phyloP scores from a whole-genome alignment of 2,329 filamentous ascomycete species.

The Simplicillium aogashimaense region DNA sequence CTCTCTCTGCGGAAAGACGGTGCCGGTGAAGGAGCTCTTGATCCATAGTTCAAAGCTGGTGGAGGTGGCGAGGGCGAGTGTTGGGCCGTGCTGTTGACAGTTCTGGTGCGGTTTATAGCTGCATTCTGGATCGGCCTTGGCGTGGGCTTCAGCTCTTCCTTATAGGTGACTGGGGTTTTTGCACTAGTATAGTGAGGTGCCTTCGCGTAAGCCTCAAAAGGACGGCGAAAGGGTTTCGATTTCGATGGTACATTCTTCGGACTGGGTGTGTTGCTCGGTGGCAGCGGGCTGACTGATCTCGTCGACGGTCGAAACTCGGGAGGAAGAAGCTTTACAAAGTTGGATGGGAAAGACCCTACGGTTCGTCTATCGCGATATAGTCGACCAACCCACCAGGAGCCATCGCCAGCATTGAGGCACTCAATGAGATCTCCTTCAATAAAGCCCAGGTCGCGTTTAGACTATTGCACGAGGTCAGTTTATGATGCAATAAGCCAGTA shows the following conservation, averaged over 20 bases:
- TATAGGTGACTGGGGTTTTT: constrained; percentile 49
- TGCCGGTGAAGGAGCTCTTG: constrained; percentile 18
- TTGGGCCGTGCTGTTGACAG: constrained; percentile 1
- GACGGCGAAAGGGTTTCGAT: constrained; percentile 54
- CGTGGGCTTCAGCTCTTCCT: constrained; percentile 27
- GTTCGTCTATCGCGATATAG: constrained; percentile 82
- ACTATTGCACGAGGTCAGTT: constrained; percentile 31
- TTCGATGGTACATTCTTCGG: constrained; percentile 36
- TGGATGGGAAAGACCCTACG: constrained; percentile 89
- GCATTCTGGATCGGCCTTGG: constrained; percentile 11
- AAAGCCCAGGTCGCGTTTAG: constrained; percentile 89
- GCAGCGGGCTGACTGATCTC: constrained; percentile 50
- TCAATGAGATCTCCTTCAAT: constrained; percentile 97
- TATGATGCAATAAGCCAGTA: background rate
- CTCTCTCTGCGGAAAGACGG: constrained; percentile 17
- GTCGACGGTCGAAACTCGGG: constrained; percentile 69
- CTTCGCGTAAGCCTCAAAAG: constrained; percentile 57
- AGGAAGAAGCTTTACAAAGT: constrained; percentile 87
- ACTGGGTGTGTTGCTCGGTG: constrained; percentile 41
- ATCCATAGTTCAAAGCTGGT: constrained; percentile 14
- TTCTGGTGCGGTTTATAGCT: constrained; percentile 3
- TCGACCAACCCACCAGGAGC: constrained; percentile 96
- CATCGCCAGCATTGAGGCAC: constrained; percentile 94
- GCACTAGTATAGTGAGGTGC: constrained; percentile 57
- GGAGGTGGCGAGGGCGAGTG: constrained; percentile 12